Evolutionary conservation across 1,284 basidiomycete genomes (phyloP).

Genomic region (Tilletiaria anomala): DNA sequence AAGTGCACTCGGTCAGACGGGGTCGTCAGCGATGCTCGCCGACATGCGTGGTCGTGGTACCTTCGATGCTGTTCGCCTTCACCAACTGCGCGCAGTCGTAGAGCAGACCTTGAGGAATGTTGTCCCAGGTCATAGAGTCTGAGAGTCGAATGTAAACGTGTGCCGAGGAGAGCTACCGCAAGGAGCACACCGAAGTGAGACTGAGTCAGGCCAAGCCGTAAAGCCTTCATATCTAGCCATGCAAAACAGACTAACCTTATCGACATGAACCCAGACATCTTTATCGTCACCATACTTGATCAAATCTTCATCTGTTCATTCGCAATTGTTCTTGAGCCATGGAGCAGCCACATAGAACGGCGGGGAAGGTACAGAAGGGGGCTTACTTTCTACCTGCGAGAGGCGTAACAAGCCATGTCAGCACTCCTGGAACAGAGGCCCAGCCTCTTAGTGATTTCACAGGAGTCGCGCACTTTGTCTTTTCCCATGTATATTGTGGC

Average conservation of each 20-base stretch:
- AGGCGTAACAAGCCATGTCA: too few relatives aligned
- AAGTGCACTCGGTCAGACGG: too few relatives aligned
- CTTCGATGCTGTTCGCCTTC: conserved; percentile 94
- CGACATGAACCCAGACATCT: conserved; percentile 49
- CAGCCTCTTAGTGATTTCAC: too few relatives aligned
- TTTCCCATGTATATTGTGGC: conserved; percentile 80
- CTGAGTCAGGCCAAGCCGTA: not conserved
- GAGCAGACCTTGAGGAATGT: conserved; percentile 63
- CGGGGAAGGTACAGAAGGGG: too few relatives aligned
- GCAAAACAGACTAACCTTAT: conserved; percentile 37
- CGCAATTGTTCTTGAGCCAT: too few relatives aligned
- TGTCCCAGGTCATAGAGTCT: conserved; percentile 62
- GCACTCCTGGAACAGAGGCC: too few relatives aligned
- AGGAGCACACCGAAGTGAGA: not conserved
- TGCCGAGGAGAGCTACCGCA: conserved; percentile 23
- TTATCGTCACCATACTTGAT: conserved; percentile 50
- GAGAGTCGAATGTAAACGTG: conserved; percentile 65
- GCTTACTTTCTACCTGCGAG: too few relatives aligned
- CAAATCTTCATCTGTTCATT: conserved; percentile 86
- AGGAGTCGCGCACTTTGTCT: conserved; percentile 57
- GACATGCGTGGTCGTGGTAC: too few relatives aligned
- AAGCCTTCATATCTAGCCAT: too few relatives aligned
- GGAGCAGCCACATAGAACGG: too few relatives aligned
- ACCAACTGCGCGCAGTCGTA: conserved; percentile 83
- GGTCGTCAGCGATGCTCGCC: too few relatives aligned